phyloP scores from a whole-genome alignment of 176 grass and related monocot species.

The Metroxylon sagu region DNA sequence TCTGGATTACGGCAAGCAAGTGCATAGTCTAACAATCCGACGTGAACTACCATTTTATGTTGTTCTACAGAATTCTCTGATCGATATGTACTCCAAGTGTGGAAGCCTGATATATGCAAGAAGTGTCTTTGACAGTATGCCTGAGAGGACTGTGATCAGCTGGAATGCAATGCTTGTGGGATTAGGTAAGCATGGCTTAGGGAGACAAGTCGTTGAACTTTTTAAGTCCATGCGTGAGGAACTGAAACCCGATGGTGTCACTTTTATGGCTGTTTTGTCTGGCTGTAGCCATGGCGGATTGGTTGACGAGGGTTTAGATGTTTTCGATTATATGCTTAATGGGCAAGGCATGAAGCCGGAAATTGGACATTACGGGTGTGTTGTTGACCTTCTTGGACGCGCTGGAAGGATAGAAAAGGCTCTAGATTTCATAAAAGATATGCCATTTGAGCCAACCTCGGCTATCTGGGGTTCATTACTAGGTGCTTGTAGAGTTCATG shows the following conservation, averaged over 20 bases:
- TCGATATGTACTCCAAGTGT: constrained; percentile 75
- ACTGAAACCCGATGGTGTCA: constrained; percentile 52
- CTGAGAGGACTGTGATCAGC: constrained; percentile 46
- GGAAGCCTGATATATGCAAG: constrained; percentile 51
- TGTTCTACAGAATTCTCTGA: constrained; percentile 65
- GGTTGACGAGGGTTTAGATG: constrained; percentile 50
- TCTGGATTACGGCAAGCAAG: constrained; percentile 63
- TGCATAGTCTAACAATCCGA: constrained; percentile 49
- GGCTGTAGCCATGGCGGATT: constrained; percentile 62
- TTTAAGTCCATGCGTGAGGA: constrained; percentile 44
- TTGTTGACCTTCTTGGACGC: constrained; percentile 73
- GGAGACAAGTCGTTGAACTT: constrained; percentile 34
- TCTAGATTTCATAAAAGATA: constrained; percentile 37
- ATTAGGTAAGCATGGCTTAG: constrained; percentile 69
- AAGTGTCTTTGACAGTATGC: constrained; percentile 60
- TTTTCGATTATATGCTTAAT: constrained; percentile 48
- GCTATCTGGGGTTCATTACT: constrained; percentile 66
- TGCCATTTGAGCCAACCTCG: constrained; percentile 57
- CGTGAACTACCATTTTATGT: constrained; percentile 47
- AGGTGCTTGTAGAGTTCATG: constrained; percentile 62
- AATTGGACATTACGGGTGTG: constrained; percentile 54
- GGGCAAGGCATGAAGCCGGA: constrained; percentile 35
- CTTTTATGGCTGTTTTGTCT: constrained; percentile 51
- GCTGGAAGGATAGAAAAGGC: constrained; percentile 49
- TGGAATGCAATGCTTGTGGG: constrained; percentile 70